Evolutionary conservation across 2,329 filamentous ascomycete genomes (phyloP).

Genomic region (Trichoderma cornu-damae): DNA sequence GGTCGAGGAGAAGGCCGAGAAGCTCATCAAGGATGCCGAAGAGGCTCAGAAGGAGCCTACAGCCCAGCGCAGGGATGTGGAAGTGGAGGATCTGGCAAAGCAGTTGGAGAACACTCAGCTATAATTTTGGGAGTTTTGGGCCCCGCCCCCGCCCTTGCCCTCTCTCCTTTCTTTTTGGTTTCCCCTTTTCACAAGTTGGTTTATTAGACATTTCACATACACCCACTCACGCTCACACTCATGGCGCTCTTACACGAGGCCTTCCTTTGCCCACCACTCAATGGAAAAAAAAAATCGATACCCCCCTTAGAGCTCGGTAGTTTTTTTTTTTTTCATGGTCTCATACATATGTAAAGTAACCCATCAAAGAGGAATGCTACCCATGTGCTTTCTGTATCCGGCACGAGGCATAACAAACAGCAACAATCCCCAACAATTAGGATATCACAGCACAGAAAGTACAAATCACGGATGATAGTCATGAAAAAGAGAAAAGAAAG

Average conservation of each 20-base stretch:
- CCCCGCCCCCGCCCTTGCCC: no score
- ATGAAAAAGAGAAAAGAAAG: not conserved
- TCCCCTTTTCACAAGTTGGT: not conserved
- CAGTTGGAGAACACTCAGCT: constrained; percentile 66
- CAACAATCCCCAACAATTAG: no score
- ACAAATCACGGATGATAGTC: not conserved
- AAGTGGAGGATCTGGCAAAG: constrained; percentile 75
- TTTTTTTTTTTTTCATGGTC: constrained; percentile 13
- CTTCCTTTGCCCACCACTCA: constrained; percentile 20
- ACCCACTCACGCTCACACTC: not conserved
- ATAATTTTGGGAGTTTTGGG: constrained; percentile 29
- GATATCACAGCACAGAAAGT: not conserved
- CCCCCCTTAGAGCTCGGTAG: constrained; percentile 21
- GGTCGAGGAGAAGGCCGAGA: constrained; percentile 62
- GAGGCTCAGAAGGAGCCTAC: constrained; percentile 69
- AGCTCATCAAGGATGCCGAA: constrained; percentile 63
- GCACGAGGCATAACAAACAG: not conserved
- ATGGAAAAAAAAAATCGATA: constrained; percentile 29
- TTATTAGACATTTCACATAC: constrained; percentile 13
- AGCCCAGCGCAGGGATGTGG: constrained; percentile 65
- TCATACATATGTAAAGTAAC: constrained; percentile 12
- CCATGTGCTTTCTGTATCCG: not conserved
- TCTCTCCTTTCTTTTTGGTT: not conserved
- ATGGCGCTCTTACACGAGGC: not conserved
- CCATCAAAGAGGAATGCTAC: not conserved